phyloP scores from a whole-genome alignment of 805 yeast species.

The Pichia manshurica region DNA sequence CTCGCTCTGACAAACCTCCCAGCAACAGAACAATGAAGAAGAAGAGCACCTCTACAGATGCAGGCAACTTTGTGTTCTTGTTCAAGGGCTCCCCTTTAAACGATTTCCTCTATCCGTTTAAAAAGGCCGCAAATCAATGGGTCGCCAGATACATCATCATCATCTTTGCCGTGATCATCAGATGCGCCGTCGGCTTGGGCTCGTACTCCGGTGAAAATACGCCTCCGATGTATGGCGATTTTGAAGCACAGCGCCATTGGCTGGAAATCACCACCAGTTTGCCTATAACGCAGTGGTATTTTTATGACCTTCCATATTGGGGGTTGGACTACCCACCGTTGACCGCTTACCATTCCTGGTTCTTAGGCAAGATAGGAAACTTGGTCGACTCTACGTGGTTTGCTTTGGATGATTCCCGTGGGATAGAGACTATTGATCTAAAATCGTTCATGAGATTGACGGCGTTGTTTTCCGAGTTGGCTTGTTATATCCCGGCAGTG shows the following conservation, averaged over 20 bases:
- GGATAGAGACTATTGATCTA: constrained; percentile 58
- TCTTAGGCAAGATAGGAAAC: constrained; percentile 68
- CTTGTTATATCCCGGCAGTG: constrained; percentile 76
- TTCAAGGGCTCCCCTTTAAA: constrained; percentile 57
- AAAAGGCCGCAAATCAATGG: constrained; percentile 85
- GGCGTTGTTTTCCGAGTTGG: constrained; percentile 66
- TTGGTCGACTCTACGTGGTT: constrained; percentile 71
- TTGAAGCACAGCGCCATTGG: constrained; percentile 99
- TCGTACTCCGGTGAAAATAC: constrained; percentile 67
- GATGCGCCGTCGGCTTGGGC: constrained; percentile 86
- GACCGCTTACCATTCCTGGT: constrained; percentile 88
- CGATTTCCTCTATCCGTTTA: constrained; percentile 73
- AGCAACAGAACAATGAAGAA: no score
- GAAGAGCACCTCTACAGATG: no score
- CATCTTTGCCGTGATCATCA: constrained; percentile 64
- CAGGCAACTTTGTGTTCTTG: constrained; percentile 26
- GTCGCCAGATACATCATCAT: constrained; percentile 74
- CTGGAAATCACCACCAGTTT: constrained; percentile 79
- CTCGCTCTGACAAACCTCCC: no score
- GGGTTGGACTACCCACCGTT: constrained; percentile 96
- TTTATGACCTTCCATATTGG: constrained; percentile 87
- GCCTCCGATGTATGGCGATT: constrained; percentile 89
- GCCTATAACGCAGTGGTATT: constrained; percentile 79
- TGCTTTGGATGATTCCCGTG: constrained; percentile 64
- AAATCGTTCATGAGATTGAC: constrained; percentile 84